phyloP scores from a whole-genome alignment of 1,284 basidiomycete species.

The Chiua sp. region DNA sequence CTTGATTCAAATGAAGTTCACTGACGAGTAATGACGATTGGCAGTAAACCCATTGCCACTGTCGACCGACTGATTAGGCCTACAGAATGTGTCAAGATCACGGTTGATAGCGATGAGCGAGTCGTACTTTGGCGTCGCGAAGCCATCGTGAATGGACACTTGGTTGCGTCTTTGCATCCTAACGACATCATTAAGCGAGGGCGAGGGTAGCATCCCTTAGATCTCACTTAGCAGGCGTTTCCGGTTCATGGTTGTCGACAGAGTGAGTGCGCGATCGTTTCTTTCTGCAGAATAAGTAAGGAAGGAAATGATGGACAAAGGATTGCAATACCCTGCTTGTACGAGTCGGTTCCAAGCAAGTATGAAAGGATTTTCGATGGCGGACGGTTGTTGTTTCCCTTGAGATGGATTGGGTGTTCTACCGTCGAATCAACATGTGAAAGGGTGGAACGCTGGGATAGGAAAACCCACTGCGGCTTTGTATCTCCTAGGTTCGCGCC shows the following conservation, averaged over 20 bases:
- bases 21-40: slow-evolving; percentile 13
- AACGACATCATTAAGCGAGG: neutral
- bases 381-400: neutral
- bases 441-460: neutral
- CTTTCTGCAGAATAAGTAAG: slow-evolving; percentile 15
- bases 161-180: slow-evolving; percentile 22
- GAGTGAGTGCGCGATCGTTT: slow-evolving; percentile 31
- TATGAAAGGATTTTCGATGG: slow-evolving; percentile 26
- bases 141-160: slow-evolving; percentile 3
- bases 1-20: neutral
- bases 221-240: slow-evolving; percentile 27
- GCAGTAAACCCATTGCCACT: slow-evolving; percentile 1
- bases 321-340: slow-evolving; percentile 18
- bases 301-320: neutral
- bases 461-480: slow-evolving; percentile 3
- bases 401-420: slow-evolving; percentile 7
- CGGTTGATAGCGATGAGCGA: neutral
- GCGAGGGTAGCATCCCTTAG: neutral
- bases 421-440: neutral
- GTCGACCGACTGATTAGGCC: too few species aligned
- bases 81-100: neutral
- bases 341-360: slow-evolving; percentile 30
- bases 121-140: slow-evolving; percentile 17
- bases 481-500: neutral
- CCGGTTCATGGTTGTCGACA: slow-evolving; percentile 1